Percentiles rank a stretch among this genome's conserved stretches.
Evolutionary conservation across 768 basidiomycete genomes (phyloP).

Genomic region (Cystofilobasidium bisporidii): DNA sequence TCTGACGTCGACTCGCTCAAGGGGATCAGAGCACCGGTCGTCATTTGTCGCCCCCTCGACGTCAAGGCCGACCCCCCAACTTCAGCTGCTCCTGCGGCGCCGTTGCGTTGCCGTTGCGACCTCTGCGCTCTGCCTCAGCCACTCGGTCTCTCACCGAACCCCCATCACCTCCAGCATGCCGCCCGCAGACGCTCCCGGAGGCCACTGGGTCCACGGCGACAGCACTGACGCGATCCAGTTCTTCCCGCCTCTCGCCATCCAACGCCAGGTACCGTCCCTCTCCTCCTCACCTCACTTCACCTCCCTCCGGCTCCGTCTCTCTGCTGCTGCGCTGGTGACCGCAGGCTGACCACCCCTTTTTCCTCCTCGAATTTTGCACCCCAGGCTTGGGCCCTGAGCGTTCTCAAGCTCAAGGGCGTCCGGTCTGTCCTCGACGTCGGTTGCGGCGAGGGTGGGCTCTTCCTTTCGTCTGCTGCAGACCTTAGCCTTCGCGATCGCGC

Average conservation of each 20-base stretch:
- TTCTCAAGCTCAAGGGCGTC: constrained; percentile 34
- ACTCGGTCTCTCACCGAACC: not conserved
- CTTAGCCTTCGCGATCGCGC: too few relatives aligned
- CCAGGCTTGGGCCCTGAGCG: constrained; percentile 38
- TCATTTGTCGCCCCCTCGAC: too few relatives aligned
- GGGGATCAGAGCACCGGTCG: too few relatives aligned
- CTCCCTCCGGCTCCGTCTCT: not conserved
- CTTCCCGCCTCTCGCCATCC: constrained; percentile 13
- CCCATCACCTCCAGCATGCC: constrained; percentile 1
- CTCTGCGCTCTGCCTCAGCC: too few relatives aligned
- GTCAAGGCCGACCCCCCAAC: too few relatives aligned
- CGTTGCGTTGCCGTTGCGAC: too few relatives aligned
- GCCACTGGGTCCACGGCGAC: constrained; percentile 8
- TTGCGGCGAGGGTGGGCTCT: constrained; percentile 36
- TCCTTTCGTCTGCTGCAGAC: too few relatives aligned
- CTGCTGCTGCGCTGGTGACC: not conserved
- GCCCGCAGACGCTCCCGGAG: not conserved
- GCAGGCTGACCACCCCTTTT: not conserved
- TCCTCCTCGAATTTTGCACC: constrained; percentile 8
- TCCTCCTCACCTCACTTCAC: too few relatives aligned
- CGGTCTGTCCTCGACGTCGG: constrained; percentile 40
- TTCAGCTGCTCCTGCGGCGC: too few relatives aligned
- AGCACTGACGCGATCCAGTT: constrained; percentile 7
- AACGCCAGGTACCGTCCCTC: constrained; percentile 18
- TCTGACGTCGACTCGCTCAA: too few relatives aligned